Evolutionary conservation across 768 basidiomycete genomes (phyloP).

Genomic region (Boletus patriciae): DNA sequence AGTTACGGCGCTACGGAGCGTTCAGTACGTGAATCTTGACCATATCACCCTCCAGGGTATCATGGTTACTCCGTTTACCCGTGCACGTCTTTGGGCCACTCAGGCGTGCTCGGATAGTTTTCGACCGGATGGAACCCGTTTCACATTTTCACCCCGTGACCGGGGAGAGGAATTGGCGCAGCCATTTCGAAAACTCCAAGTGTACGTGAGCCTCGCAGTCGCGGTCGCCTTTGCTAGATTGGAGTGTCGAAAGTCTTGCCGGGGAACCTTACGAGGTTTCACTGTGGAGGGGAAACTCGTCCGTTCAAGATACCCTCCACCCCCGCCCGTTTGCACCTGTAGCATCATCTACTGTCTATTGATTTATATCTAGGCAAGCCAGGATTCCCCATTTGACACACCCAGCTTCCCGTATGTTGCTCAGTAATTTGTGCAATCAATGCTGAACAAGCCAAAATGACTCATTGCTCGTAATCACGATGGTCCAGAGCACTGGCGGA

Average conservation of each 20-base stretch:
- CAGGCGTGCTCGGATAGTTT: not conserved
- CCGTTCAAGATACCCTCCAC: not conserved
- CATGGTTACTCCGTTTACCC: not conserved
- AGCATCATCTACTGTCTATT: slow-evolving; percentile 5
- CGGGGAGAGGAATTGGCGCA: no score
- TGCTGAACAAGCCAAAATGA: not conserved
- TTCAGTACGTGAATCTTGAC: no score
- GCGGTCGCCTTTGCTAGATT: no score
- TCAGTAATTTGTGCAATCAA: not conserved
- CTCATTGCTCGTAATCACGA: not conserved
- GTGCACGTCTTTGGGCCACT: not conserved
- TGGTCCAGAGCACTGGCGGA: not conserved
- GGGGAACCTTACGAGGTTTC: no score
- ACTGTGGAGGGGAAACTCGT: not conserved
- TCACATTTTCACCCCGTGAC: no score
- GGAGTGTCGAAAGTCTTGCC: no score
- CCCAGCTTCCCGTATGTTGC: not conserved
- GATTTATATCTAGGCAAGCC: slow-evolving; percentile 5
- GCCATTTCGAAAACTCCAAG: not conserved
- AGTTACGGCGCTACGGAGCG: no score
- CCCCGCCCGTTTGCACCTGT: not conserved
- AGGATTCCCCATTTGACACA: not conserved
- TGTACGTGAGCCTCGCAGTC: no score
- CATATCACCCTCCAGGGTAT: not conserved
- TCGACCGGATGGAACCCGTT: not conserved